Percentiles rank a stretch among this genome's conserved stretches.
phyloP scores from a whole-genome alignment of 2,329 filamentous ascomycete genomes.

The Calonectria naviculata region DNA sequence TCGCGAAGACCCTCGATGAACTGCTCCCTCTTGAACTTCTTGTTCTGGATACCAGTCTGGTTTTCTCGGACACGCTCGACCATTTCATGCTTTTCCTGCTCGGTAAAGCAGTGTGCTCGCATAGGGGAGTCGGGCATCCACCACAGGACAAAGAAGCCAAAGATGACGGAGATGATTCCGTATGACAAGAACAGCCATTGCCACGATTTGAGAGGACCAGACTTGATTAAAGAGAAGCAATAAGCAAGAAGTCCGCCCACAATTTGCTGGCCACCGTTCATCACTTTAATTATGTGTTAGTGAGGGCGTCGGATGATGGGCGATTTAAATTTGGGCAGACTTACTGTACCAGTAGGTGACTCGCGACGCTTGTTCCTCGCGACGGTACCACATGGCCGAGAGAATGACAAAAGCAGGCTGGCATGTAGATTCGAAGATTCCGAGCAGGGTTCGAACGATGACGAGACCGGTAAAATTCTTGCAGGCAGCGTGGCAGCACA shows the following conservation, averaged over 20 bases:
- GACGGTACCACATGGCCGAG: slow-evolving; percentile 77
- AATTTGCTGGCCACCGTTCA: slow-evolving; percentile 78
- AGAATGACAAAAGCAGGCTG: slow-evolving; percentile 76
- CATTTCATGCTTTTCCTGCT: slow-evolving; percentile 73
- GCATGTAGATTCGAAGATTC: slow-evolving; percentile 77
- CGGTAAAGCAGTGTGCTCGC: slow-evolving; percentile 75
- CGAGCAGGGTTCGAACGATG: slow-evolving; percentile 72
- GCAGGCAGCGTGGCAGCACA: slow-evolving; percentile 71
- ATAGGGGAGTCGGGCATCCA: slow-evolving; percentile 78
- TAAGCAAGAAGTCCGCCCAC: slow-evolving; percentile 78
- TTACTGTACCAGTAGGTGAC: slow-evolving; percentile 73
- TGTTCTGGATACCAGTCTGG: slow-evolving; percentile 71
- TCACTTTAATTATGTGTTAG: slow-evolving; percentile 56
- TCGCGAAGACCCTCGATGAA: slow-evolving; percentile 66
- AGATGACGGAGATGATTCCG: slow-evolving; percentile 71
- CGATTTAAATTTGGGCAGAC: neutral
- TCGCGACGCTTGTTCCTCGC: slow-evolving; percentile 73
- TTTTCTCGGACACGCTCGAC: slow-evolving; percentile 70
- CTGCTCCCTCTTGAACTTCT: slow-evolving; percentile 58
- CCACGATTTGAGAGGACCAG: slow-evolving; percentile 70
- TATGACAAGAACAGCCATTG: slow-evolving; percentile 76
- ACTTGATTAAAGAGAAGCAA: slow-evolving; percentile 65
- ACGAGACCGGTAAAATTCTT: slow-evolving; percentile 70
- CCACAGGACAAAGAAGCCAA: slow-evolving; percentile 71
- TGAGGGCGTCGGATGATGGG: neutral